Percentiles rank a stretch among this genome's conserved stretches.
phyloP scores from a whole-genome alignment of 2,329 filamentous ascomycete species.

The Ceratocystis albifundus region DNA sequence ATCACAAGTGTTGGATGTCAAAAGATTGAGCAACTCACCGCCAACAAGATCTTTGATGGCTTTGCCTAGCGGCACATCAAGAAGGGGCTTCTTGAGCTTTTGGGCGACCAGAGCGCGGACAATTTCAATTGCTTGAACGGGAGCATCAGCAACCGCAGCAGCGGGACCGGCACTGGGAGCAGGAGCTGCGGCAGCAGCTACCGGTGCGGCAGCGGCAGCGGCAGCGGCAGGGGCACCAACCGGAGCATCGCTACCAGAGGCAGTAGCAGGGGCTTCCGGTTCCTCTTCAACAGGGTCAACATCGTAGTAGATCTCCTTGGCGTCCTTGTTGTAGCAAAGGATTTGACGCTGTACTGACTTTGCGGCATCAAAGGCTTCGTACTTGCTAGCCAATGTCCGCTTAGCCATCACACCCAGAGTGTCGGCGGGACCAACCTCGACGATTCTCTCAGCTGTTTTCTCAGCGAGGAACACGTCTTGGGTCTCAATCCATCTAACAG shows the following conservation, averaged over 20 bases:
- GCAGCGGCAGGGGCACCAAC: conserved; percentile 44
- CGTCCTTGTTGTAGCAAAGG: conserved; percentile 98
- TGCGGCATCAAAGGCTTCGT: conserved; percentile 95
- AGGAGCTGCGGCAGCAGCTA: conserved; percentile 46
- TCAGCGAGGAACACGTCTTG: conserved; percentile 98
- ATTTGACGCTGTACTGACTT: conserved; percentile 95
- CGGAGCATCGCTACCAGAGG: conserved; percentile 39
- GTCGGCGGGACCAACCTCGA: conserved; percentile 93
- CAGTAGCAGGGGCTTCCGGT: conserved; percentile 48
- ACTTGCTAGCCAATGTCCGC: conserved; percentile 88
- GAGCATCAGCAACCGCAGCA: conserved; percentile 72
- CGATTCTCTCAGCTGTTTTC: conserved; percentile 90
- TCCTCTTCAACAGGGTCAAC: conserved; percentile 92
- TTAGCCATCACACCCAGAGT: conserved; percentile 97
- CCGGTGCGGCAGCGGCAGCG: conserved; percentile 44
- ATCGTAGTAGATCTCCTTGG: conserved; percentile 98
- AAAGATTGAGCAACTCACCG: conserved; percentile 47
- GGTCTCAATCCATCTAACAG: conserved; percentile 98
- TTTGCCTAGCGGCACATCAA: conserved; percentile 84
- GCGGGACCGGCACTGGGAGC: conserved; percentile 72
- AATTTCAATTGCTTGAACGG: conserved; percentile 80
- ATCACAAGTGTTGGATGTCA: neutral
- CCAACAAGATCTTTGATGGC: conserved; percentile 97
- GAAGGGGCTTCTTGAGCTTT: conserved; percentile 88
- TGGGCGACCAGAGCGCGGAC: conserved; percentile 83